Base-by-base conservation (phyloP, 208 protist species). In the Leishmania amazonensis region DNA sequence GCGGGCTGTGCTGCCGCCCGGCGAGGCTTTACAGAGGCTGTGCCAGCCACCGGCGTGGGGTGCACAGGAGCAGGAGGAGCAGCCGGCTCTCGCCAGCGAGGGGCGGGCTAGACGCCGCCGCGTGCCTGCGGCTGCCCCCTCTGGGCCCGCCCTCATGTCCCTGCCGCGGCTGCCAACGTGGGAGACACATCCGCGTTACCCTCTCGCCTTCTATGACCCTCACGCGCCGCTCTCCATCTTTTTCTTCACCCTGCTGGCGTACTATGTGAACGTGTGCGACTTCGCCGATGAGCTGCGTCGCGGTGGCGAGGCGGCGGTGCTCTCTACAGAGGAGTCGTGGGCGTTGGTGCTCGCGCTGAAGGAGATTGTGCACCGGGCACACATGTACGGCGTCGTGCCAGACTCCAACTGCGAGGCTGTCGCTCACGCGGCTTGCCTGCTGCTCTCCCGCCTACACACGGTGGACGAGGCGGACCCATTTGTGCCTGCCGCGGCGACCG, bases 261-360 rank as follows among this genome's bases (percentile, higher is more conserved):
- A 95, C 79, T 95, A 93, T 83, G 86, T 95, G 11, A 93, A 93
- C 78, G 91, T 88, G 45, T 90, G 84, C 38, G 89, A 96, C 81
- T 94, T 96, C 75, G 35, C 82, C 51, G 89, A 93, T 38, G 92
- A 85, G 73, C 80, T 97, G 58, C 77, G 88, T n/a, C 80, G 42
- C 54, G 79, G 81, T 78, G 80, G 76, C 70, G 57, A 58, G 47
- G 74, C 45, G 31, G 60, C 75, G 42, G 86, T 97, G 42, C 76
- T 94, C 54, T 72, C 84, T 65, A 67, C 68, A 53, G 51, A 81
- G 67, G 91, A 96, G 58, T 82, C 75, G 13, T 85, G 88, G 49
- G 81, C 88, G n/a, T 82, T 97, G 75, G 64, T 96, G n/a, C 74
- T 97, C n/a, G 78, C 85, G 28, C 81, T 97, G 24, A 95, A 95